Base-by-base conservation (phyloP, 768 basidiomycete genomes). In the Agaricus blazei region DNA sequence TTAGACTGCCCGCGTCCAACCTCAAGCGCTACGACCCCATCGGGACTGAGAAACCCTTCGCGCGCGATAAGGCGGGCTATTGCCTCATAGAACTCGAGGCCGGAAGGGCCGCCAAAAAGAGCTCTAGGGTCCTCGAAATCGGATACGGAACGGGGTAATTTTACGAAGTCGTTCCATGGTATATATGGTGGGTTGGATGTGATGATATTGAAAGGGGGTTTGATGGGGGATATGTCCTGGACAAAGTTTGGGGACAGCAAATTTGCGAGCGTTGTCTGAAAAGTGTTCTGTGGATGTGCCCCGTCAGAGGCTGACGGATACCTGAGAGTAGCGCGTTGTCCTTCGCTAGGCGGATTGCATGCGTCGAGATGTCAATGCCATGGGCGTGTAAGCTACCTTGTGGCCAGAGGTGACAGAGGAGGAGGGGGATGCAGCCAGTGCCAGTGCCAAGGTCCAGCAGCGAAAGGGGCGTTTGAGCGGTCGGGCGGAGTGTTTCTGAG, bases 381-480 rank as follows among this genome's bases (percentile, higher is more conserved):
- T 77, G 70, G 1, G 87, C 81, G 8, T 67, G 72, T 45, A 83
- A 60, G 58, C 73, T 77, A 48, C 81, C 82, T 44, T 74, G 68
- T 14, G 83, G 80, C 71, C 82, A 81, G 46, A 83, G 69, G 60
- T 85, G 78, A 63, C 84, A 85, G 15, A 98, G 75, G n/a, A 92
- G 75, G 41, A 97, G 79, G 1, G 93, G 89, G 49, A 98, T 94
- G 67, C 93, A 94, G 12, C 90, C 96, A 0, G 92, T 83, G 45
- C 96, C 96, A 4, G 94, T 96, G 67, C 95, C 93, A 44, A 98
- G 82, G 71, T 99, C 96, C 31, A 98, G 75, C 27, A 95, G 69
- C 29, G 72, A 73, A 44, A 71, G 59, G 54, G 73, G 69, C 47
- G 60, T 66, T 52, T 68, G 60, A 38, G 68, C 60, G 14, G 68